Evolutionary conservation across 495 filamentous ascomycete genomes (phyloP), one percentile per base, ranked within the genome.

Genomic region (Hypoxylon fuscum): DNA sequence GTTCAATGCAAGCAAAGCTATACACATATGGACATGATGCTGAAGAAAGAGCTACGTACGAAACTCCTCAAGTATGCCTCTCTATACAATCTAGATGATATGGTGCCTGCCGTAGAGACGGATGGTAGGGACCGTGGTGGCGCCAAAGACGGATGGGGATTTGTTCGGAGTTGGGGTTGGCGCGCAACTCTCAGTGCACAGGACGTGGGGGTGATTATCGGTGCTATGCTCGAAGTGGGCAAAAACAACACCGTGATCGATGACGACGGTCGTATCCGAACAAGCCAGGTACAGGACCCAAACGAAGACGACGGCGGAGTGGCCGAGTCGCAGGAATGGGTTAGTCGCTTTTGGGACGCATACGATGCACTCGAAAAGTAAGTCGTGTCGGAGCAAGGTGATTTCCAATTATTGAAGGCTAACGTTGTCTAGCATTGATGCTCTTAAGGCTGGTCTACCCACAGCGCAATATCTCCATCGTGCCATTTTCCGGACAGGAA

Each of bases 141-240:
- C 17, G 81, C 83, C 25, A 90, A 90, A 62, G 89, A 96, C 71
- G 92, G 91, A 10, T 97, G 96, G 91, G 96, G 95, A 1, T 98
- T 98, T 69, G 94, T 98, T 14, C 84, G 93, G 32, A 95, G 90
- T 71, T 98, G 95, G 95, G 95, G 95, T 14, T 98, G 93, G 93
- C 91, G 93, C 71, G 95, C 93, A 0, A 96, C 93, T 38, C 82
- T 98, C 1, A 93, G 88, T 53, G 96, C 95, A 9, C 89, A 89
- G 34, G 95, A 98, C 71, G 91, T 97, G 0, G 94, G 89, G 25
- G 90, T 96, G 7, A 86, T 98, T 25, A 83, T 97, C 25, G 91
- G 92, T 47, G 91, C 95, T 10, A 87, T 98, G 47, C 84, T 98
- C 1, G 95, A 98, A 75, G 92, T 98, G 42, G 93, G 94, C 57